phyloP scores from a whole-genome alignment of 73 alveolate genomes.

The Paramecium caudatum region DNA sequence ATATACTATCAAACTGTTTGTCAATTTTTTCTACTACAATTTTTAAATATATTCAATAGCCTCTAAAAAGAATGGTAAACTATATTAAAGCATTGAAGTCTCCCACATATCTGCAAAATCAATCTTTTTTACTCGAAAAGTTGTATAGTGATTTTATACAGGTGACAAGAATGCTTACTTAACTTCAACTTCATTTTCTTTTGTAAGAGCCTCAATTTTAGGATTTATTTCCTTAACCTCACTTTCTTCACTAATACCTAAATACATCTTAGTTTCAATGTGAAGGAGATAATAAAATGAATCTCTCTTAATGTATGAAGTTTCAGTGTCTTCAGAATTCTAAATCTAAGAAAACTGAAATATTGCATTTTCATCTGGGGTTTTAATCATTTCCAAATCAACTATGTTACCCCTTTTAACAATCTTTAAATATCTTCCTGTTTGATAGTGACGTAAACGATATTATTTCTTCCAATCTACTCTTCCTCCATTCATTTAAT shows the following conservation, averaged over 20 bases:
- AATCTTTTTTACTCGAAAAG: conserved; percentile 51
- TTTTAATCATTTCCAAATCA: conserved; percentile 41
- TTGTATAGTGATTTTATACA: conserved; percentile 64
- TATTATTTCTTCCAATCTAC: conserved; percentile 62
- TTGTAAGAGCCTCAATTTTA: not conserved
- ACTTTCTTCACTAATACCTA: conserved; percentile 67
- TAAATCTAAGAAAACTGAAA: conserved; percentile 43
- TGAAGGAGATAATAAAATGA: conserved; percentile 49
- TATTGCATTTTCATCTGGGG: conserved; percentile 27
- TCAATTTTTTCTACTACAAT: not conserved
- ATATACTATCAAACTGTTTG: conserved; percentile 2
- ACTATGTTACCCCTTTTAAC: conserved; percentile 15
- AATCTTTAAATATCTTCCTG: conserved; percentile 59
- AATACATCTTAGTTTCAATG: not conserved
- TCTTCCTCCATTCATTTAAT: conserved; percentile 69
- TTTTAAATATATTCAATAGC: conserved; percentile 46
- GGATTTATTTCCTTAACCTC: conserved; percentile 30
- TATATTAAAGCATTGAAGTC: conserved; percentile 49
- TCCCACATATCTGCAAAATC: conserved; percentile 66
- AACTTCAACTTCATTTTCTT: conserved; percentile 24
- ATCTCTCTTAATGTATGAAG: conserved; percentile 11
- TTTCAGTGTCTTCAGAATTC: conserved; percentile 47
- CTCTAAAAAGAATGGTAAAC: conserved; percentile 60
- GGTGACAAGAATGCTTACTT: conserved; percentile 37
- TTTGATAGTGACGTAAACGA: conserved; percentile 41